A percentile compares a stretch with the other conserved stretches of the same genome.
Evolutionary conservation across 257 asterid species (phyloP).

Genomic region (Fraxinus quadrangulata): DNA sequence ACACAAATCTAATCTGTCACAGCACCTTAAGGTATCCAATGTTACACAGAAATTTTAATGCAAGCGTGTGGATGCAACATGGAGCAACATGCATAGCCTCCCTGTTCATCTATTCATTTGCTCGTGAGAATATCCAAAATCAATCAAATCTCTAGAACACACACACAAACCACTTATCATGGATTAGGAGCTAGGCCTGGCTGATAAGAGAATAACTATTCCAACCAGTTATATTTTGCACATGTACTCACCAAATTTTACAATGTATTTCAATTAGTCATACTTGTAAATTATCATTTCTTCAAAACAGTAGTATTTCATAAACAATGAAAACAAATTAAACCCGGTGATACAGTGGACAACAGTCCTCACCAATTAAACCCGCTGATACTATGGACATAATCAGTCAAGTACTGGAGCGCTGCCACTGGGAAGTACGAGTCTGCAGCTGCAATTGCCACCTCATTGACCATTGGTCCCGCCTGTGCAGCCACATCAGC

Average conservation of each 20-base stretch:
- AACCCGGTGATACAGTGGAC: constrained; percentile 64
- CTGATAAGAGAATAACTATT: not conserved
- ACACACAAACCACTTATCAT: not conserved
- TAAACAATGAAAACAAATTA: not conserved
- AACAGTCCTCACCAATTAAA: constrained; percentile 57
- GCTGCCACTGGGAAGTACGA: constrained; percentile 79
- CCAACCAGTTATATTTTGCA: not conserved
- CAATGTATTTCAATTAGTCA: not conserved
- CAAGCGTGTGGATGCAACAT: not conserved
- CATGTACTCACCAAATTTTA: not conserved
- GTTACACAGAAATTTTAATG: not conserved
- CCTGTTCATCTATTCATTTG: not conserved
- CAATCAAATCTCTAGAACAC: not conserved
- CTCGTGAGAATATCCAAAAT: not conserved
- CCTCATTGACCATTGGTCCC: constrained; percentile 63
- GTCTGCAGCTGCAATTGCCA: constrained; percentile 82
- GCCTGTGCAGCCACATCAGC: constrained; percentile 36
- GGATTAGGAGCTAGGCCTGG: not conserved
- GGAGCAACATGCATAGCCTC: not conserved
- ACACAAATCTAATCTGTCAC: not conserved
- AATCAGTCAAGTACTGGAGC: constrained; percentile 73
- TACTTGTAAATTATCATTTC: not conserved
- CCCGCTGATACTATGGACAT: constrained; percentile 67
- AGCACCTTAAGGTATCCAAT: not conserved
- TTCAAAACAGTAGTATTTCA: not conserved